Percentiles rank a stretch among this genome's conserved stretches.
These are phyloP conservation scores for Cicer chorassanicum DNA, from an alignment of 306 rosid genomes.

Conservation along the genomic window DNA sequence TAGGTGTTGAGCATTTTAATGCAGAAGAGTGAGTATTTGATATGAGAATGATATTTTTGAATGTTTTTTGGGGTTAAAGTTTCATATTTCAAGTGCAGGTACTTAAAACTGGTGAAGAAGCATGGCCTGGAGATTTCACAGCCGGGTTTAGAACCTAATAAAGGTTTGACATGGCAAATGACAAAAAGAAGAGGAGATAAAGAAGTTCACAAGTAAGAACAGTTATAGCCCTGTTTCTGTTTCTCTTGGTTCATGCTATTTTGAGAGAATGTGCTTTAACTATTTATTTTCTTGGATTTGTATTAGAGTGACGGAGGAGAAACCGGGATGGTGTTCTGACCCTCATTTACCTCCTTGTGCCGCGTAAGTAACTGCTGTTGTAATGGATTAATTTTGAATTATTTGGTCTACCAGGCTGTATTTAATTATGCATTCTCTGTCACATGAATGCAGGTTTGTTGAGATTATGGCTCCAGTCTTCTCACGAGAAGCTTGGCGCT, in stretches of 20 bases:
- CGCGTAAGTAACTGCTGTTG: conserved; percentile 65
- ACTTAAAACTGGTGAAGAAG: conserved; percentile 82
- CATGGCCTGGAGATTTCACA: conserved; percentile 98
- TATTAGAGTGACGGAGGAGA: conserved; percentile 77
- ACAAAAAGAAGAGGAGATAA: conserved; percentile 86
- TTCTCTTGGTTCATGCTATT: conserved; percentile 10
- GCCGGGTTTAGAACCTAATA: conserved; percentile 94
- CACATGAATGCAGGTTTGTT: conserved; percentile 66
- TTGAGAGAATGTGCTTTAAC: conserved; percentile 32
- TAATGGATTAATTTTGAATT: conserved; percentile 28
- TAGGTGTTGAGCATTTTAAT: conserved; percentile 93
- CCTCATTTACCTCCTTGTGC: conserved; percentile 99
- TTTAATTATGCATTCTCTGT: conserved; percentile 25
- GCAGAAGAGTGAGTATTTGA: conserved; percentile 82
- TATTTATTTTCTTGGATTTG: conserved; percentile 34
- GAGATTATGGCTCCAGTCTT: conserved; percentile 99
- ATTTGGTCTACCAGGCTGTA: not conserved
- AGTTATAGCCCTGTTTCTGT: conserved; percentile 4
- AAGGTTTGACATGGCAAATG: conserved; percentile 96
- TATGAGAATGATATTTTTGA: conserved; percentile 9
- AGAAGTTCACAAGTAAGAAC: conserved; percentile 95
- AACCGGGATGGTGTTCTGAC: conserved; percentile 93
- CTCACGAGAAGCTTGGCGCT: conserved; percentile 98
- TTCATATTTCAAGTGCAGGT: conserved; percentile 56
- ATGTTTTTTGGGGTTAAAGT: conserved; percentile 6